phyloP scores from a whole-genome alignment of 78 protist genomes.

The Tieghemostelium lacteum region DNA sequence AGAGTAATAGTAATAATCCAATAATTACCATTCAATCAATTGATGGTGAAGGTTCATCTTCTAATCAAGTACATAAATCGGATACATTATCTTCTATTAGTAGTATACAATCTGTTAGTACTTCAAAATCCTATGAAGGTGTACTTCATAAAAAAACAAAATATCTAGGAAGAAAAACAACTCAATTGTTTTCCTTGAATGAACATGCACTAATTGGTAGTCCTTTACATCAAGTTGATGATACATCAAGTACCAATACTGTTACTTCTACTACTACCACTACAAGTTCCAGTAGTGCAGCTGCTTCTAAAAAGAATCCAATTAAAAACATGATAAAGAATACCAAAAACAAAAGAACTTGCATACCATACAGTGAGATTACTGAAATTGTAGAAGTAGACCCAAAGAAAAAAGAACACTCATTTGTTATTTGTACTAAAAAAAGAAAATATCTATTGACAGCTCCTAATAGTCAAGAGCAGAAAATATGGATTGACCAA shows the following conservation, averaged over 20 bases:
- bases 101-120: not conserved
- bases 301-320: not conserved
- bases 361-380: not conserved
- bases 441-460: conserved; percentile 46
- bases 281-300: not conserved
- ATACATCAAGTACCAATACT: not conserved
- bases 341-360: not conserved
- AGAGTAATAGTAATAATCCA: not conserved
- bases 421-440: conserved; percentile 9
- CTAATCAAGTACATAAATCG: not conserved
- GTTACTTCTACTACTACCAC: not conserved
- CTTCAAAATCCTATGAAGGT: conserved; percentile 5
- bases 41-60: not conserved
- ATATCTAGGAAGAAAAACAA: conserved; percentile 30
- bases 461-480: conserved; percentile 11
- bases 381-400: conserved; percentile 1
- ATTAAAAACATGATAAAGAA: not conserved
- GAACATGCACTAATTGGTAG: conserved; percentile 2
- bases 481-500: conserved; percentile 49
- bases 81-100: not conserved
- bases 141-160: conserved; percentile 44
- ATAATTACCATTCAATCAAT: not conserved
- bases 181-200: not conserved
- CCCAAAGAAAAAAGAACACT: conserved; percentile 30
- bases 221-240: not conserved